These are phyloP conservation scores for Blastobotrys proliferans DNA, from an alignment of 1,139 yeast species.

Conservation along the genomic window DNA sequence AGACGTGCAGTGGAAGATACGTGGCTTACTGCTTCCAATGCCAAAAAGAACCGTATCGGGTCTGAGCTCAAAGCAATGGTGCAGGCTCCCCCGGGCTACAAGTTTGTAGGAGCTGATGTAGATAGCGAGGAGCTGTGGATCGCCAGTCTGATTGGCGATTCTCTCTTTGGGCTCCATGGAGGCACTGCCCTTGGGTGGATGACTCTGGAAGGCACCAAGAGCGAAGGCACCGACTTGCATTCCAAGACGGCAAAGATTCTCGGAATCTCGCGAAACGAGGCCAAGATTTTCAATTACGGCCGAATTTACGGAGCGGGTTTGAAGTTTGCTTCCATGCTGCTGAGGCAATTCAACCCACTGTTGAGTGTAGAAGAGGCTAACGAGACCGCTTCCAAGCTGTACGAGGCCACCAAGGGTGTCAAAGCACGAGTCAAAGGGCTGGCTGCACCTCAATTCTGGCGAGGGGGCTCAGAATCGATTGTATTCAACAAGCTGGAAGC, in stretches of 20 bases:
- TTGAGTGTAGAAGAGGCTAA: conserved; percentile 67
- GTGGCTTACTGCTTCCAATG: conserved; percentile 96
- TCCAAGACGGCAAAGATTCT: conserved; percentile 88
- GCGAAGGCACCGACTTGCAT: conserved; percentile 88
- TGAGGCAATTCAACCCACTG: conserved; percentile 75
- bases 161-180: conserved; percentile 84
- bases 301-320: conserved; percentile 97
- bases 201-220: conserved; percentile 95
- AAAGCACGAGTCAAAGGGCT: conserved; percentile 37
- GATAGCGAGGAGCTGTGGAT: conserved; percentile 99
- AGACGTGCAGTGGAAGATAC: conserved; percentile 96
- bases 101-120: conserved; percentile 94
- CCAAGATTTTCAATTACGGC: conserved; percentile 94
- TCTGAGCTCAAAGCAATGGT: conserved; percentile 88
- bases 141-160: conserved; percentile 91
- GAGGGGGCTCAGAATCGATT: conserved; percentile 92
- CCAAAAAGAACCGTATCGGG: conserved; percentile 79
- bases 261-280: conserved; percentile 87
- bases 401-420: conserved; percentile 79
- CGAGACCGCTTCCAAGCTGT: conserved; percentile 62
- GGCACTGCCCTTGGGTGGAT: conserved; percentile 98
- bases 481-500: conserved; percentile 84
- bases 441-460: conserved; percentile 51
- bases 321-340: conserved; percentile 74
- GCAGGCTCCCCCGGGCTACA: conserved; percentile 83